Conservation (phyloP, 768 basidiomycete species). For the Amanita polypyramis region DNA sequence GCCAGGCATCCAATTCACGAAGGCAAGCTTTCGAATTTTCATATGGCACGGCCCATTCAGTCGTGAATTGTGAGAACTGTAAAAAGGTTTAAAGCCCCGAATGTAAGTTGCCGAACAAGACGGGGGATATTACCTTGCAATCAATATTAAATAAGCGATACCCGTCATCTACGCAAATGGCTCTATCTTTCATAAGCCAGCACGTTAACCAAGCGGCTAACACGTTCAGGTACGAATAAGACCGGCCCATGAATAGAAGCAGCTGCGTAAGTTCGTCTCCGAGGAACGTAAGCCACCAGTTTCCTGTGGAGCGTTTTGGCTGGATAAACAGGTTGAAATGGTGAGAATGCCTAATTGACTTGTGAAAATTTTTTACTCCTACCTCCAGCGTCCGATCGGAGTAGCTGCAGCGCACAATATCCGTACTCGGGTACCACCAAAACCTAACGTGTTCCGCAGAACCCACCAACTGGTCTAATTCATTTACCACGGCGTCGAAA, state of each 20-base stretch:
- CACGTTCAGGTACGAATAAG: slow-evolving; percentile 49
- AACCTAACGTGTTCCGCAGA: slow-evolving; percentile 85
- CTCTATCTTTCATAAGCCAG: slow-evolving; percentile 51
- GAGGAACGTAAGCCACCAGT: slow-evolving; percentile 63
- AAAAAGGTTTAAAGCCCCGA: slow-evolving; percentile 26
- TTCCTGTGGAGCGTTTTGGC: slow-evolving; percentile 40
- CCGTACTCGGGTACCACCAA: slow-evolving; percentile 90
- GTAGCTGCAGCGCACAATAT: slow-evolving; percentile 58
- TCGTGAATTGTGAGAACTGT: slow-evolving; percentile 89
- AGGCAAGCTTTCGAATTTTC: slow-evolving; percentile 57
- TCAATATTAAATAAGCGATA: slow-evolving; percentile 88
- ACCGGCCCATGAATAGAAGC: slow-evolving; percentile 69
- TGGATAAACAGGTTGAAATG: slow-evolving; percentile 15
- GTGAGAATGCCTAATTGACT: slow-evolving; percentile 6
- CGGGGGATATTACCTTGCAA: slow-evolving; percentile 56
- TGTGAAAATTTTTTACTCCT: slow-evolving; percentile 10
- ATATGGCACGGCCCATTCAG: slow-evolving; percentile 89
- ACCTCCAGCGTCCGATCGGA: slow-evolving; percentile 75
- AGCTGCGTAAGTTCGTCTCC: slow-evolving; percentile 79
- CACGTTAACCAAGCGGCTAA: slow-evolving; percentile 53
- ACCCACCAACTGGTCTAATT: slow-evolving; percentile 42
- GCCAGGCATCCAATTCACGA: slow-evolving; percentile 58
- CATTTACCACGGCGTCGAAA: slow-evolving; percentile 52
- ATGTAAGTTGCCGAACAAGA: slow-evolving; percentile 4
- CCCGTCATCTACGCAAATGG: slow-evolving; percentile 65